These are phyloP conservation scores for Fraxinus latifolia DNA, from an alignment of 305 asterid species.

Conservation along the genomic window DNA sequence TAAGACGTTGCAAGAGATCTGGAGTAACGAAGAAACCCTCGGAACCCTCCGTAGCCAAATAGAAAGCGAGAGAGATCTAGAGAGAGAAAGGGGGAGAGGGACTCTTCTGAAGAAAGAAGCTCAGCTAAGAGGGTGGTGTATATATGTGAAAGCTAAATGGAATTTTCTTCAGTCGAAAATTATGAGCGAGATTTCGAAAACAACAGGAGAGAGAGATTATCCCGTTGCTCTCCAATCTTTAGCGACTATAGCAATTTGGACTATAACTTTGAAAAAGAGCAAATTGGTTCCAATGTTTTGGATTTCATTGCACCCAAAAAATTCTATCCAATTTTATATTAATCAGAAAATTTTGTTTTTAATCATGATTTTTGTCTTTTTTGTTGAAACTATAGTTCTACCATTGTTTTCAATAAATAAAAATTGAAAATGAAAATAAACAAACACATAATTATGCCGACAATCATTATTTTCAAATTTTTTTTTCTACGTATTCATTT, in stretches of 20 bases:
- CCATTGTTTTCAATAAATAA: background rate
- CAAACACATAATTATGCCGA: background rate
- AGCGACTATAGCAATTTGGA: background rate
- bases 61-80: constrained; percentile 8
- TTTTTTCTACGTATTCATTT: no score
- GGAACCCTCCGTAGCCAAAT: constrained; percentile 13
- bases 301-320: background rate
- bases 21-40: background rate
- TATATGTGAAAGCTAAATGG: constrained; percentile 15
- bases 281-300: background rate
- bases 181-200: constrained; percentile 28
- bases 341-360: no score
- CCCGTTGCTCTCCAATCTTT: background rate
- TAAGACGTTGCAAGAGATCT: background rate
- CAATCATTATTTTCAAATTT: no score
- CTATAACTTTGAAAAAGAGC: background rate
- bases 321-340: background rate
- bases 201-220: constrained; percentile 18
- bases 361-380: no score
- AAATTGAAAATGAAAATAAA: background rate
- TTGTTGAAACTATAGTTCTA: background rate
- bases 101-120: constrained; percentile 25
- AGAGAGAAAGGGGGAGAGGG: constrained; percentile 16
- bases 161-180: constrained; percentile 20
- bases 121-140: constrained; percentile 9